These are phyloP conservation scores for Dovyalis caffra DNA, from an alignment of 345 rosid species.

Conservation along the genomic window DNA sequence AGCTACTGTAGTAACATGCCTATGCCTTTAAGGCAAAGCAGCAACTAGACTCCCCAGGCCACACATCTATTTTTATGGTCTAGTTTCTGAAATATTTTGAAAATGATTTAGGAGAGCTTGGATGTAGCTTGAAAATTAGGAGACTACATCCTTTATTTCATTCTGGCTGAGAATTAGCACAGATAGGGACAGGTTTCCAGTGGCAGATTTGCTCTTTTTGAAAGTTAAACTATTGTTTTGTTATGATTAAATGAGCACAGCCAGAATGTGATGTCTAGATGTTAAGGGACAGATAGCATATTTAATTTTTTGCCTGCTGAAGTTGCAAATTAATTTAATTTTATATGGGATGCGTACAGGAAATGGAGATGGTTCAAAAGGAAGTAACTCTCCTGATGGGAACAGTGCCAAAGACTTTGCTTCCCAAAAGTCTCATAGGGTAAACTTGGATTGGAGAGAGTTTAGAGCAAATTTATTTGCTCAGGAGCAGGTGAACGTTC, in stretches of 20 bases:
- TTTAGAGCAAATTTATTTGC: slow-evolving; percentile 77
- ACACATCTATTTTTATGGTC: background rate
- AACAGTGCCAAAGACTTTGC: slow-evolving; percentile 53
- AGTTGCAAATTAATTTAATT: background rate
- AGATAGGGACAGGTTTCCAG: no score
- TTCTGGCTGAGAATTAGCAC: background rate
- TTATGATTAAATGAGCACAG: background rate
- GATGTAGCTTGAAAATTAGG: background rate
- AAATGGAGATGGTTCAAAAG: slow-evolving; percentile 57
- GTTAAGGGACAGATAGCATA: background rate
- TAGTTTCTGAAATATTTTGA: background rate
- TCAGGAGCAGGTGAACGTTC: slow-evolving; percentile 65
- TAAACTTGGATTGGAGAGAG: slow-evolving; percentile 76
- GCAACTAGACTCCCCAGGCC: background rate
- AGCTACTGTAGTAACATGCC: background rate
- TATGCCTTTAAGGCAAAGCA: background rate
- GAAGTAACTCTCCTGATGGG: slow-evolving; percentile 48
- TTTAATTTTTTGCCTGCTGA: background rate
- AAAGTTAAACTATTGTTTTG: background rate
- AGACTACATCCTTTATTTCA: no score
- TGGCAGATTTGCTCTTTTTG: background rate
- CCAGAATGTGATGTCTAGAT: background rate
- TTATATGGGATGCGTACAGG: slow-evolving; percentile 27
- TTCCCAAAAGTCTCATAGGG: slow-evolving; percentile 50
- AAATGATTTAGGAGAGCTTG: background rate